Conservation (phyloP, 2,329 filamentous ascomycete genomes). For the Xylariomycetidae sp. region DNA sequence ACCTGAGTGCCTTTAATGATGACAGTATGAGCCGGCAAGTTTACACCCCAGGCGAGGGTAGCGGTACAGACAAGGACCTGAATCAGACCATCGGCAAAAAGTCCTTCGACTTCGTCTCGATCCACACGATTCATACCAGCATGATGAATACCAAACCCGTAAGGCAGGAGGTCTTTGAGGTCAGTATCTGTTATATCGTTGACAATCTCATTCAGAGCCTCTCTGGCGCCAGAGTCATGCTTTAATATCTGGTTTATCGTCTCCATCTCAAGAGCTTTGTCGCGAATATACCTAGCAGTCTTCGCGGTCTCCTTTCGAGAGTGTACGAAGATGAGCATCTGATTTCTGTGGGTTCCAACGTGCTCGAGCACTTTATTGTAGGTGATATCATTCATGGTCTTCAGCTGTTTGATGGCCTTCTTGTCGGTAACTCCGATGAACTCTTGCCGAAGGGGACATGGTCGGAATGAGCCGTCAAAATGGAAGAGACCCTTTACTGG, state of each 20-base stretch:
- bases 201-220: slow-evolving; percentile 81
- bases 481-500: slow-evolving; percentile 84
- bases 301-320: slow-evolving; percentile 98
- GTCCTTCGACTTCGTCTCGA: slow-evolving; percentile 88
- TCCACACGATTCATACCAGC: slow-evolving; percentile 96
- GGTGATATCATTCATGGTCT: slow-evolving; percentile 98
- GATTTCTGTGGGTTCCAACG: slow-evolving; percentile 85
- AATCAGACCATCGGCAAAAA: slow-evolving; percentile 86
- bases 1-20: slow-evolving; percentile 99
- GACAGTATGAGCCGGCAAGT: slow-evolving; percentile 93
- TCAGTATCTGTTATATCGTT: slow-evolving; percentile 79
- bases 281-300: slow-evolving; percentile 90
- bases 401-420: slow-evolving; percentile 97
- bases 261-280: slow-evolving; percentile 95
- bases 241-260: slow-evolving; percentile 94
- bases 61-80: slow-evolving; percentile 96
- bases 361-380: slow-evolving; percentile 98
- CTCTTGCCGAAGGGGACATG: slow-evolving; percentile 91
- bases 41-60: slow-evolving; percentile 98
- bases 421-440: slow-evolving; percentile 97
- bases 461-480: slow-evolving; percentile 90
- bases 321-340: slow-evolving; percentile 99
- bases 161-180: slow-evolving; percentile 89
- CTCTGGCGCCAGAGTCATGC: slow-evolving; percentile 85
- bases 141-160: slow-evolving; percentile 97